Conservation (phyloP, 805 yeast genomes). For the Metschnikowia orientalis region DNA sequence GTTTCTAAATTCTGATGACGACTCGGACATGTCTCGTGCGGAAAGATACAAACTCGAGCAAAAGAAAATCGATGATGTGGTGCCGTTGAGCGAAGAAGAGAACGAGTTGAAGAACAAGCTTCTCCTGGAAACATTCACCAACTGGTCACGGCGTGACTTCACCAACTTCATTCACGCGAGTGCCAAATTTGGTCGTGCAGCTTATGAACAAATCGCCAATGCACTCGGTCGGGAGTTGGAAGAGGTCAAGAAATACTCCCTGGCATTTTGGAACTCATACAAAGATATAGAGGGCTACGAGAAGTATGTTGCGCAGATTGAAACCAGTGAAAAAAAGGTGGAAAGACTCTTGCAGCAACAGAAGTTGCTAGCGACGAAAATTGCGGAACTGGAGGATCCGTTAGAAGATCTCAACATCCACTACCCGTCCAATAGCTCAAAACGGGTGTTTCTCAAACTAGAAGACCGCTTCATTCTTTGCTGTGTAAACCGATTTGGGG, state of each 20-base stretch:
- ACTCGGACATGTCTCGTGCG: slow-evolving; percentile 38
- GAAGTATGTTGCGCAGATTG: slow-evolving; percentile 67
- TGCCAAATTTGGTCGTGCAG: slow-evolving; percentile 60
- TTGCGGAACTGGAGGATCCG: slow-evolving; percentile 54
- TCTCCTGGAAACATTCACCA: slow-evolving; percentile 54
- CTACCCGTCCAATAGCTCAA: slow-evolving; percentile 81
- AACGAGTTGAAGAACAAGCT: slow-evolving; percentile 47
- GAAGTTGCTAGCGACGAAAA: slow-evolving; percentile 47
- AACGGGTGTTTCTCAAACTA: slow-evolving; percentile 60
- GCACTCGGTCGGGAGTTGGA: slow-evolving; percentile 54
- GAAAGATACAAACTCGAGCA: slow-evolving; percentile 46
- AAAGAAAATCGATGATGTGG: slow-evolving; percentile 48
- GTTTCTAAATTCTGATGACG: slow-evolving; percentile 34
- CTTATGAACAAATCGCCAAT: slow-evolving; percentile 45
- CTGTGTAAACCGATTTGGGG: slow-evolving; percentile 61
- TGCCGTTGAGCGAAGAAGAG: slow-evolving; percentile 63
- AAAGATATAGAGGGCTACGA: slow-evolving; percentile 64
- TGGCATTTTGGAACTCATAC: slow-evolving; percentile 60
- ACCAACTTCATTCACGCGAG: slow-evolving; percentile 65
- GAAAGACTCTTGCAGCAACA: slow-evolving; percentile 55
- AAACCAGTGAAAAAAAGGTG: slow-evolving; percentile 64
- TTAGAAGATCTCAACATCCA: slow-evolving; percentile 58
- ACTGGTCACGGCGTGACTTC: slow-evolving; percentile 75
- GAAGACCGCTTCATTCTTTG: slow-evolving; percentile 68
- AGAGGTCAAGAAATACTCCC: slow-evolving; percentile 57